These are phyloP conservation scores for Nakaseomyces delphensis DNA, from an alignment of 1,139 yeast genomes.

Conservation along the genomic window DNA sequence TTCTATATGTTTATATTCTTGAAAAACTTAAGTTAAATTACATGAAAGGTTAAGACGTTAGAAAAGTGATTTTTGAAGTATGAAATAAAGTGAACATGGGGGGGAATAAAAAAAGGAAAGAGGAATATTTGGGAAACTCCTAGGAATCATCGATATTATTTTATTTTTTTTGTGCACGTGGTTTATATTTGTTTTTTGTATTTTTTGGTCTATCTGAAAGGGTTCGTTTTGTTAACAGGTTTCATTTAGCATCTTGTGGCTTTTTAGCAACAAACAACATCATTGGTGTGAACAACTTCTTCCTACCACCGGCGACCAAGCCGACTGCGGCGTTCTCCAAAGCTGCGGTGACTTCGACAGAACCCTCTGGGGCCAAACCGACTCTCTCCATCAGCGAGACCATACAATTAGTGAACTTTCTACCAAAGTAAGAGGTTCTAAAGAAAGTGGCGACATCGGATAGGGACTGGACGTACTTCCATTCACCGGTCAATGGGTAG, in stretches of 20 bases:
- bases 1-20: neutral
- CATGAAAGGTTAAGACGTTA: neutral
- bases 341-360: slow-evolving; percentile 82
- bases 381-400: slow-evolving; percentile 74
- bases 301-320: slow-evolving; percentile 86
- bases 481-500: slow-evolving; percentile 91
- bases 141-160: neutral
- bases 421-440: slow-evolving; percentile 84
- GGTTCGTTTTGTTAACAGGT: too few species aligned
- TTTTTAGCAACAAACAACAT: slow-evolving; percentile 81
- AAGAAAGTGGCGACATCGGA: slow-evolving; percentile 75
- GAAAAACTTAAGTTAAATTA: neutral
- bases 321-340: slow-evolving; percentile 96
- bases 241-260: slow-evolving; percentile 36
- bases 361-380: slow-evolving; percentile 90
- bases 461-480: slow-evolving; percentile 73
- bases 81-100: neutral
- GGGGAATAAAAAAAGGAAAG: neutral
- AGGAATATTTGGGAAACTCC: too few species aligned
- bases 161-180: too few species aligned
- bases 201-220: too few species aligned
- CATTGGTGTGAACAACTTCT: slow-evolving; percentile 91
- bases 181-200: too few species aligned
- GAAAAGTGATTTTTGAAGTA: too few species aligned
- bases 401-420: slow-evolving; percentile 71